Evolutionary conservation across 208 protist genomes (phyloP).

Genomic region (Leptomonas seymouri): DNA sequence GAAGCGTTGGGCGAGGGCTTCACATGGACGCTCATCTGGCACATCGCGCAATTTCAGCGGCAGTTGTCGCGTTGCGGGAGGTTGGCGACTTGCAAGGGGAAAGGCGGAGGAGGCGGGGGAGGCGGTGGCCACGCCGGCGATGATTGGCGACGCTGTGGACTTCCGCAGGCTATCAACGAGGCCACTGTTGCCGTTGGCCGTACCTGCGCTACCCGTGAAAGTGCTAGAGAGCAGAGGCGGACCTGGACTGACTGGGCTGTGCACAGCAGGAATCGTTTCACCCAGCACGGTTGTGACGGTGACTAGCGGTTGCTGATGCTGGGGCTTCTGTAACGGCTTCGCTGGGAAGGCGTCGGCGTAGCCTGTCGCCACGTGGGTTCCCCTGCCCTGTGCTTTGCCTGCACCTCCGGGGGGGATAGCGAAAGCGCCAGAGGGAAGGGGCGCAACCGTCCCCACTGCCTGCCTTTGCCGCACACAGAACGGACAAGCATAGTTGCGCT

Average conservation of each 20-base stretch:
- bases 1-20: slow-evolving; percentile 27
- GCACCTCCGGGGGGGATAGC: not conserved
- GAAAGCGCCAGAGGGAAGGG: not conserved
- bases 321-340: not conserved
- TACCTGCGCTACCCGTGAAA: not conserved
- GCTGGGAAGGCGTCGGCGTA: not conserved
- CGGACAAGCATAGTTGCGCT: slow-evolving; percentile 57
- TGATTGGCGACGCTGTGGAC: not conserved
- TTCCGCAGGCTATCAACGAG: not conserved
- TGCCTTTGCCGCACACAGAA: slow-evolving; percentile 38
- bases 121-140: slow-evolving; percentile 11
- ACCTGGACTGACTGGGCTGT: slow-evolving; percentile 5
- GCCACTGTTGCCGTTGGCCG: not conserved
- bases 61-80: slow-evolving; percentile 54
- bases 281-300: slow-evolving; percentile 30
- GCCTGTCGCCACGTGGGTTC: not conserved
- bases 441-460: not conserved
- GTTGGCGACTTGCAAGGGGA: slow-evolving; percentile 20
- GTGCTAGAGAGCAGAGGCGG: slow-evolving; percentile 2
- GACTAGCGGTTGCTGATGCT: not conserved
- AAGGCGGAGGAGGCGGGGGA: slow-evolving; percentile 6
- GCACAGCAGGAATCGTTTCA: slow-evolving; percentile 15
- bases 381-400: too few relatives aligned
- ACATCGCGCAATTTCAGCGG: slow-evolving; percentile 70
- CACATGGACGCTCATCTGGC: slow-evolving; percentile 48